Base-by-base conservation (phyloP, 2,329 filamentous ascomycete species). In the Rugonectria rugulosa region DNA sequence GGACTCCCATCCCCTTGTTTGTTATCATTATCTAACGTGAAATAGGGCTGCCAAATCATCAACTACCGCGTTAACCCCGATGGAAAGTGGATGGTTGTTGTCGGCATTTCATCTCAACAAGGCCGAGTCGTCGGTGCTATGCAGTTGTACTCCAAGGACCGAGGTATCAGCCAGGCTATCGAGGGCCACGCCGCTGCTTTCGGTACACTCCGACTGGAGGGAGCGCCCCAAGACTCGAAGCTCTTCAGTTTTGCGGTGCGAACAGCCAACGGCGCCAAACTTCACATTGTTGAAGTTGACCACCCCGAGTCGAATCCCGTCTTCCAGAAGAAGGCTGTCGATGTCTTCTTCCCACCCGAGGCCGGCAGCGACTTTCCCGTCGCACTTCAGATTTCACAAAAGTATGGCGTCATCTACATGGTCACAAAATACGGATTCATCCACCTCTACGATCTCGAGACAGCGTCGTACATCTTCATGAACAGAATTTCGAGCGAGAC, bases 391-490 rank as follows among this genome's bases (percentile, higher is more conserved):
- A 89, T 99, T 41, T 98, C 95, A 4, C 88, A 92, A 70, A 96
- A 95, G 78, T 99, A 99, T 77, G 94, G 93, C 70, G 88, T 99
- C 72, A 89, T 99, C 70, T 97, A 97, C 77, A 87, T 99, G 69
- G 92, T 99, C 60, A 99, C 95, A 53, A 99, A 99, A 76, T 99
- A 97, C 70, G 95, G 95, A 48, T 99, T 98, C 78, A 98, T 99
- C 68, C 95, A 99, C 77, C 85, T 99, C 20, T 98, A 99, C 78
- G 96, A 99, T 71, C 86, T 99, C 53, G 96, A 99, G 80, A 95
- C 91, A 7, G 96, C 91, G 55, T 90, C 90, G 11, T 96, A 92
- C 73, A 95, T 99, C 72, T 99, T 97, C 85, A 96, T 99, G 92
- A 99, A 99, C 83, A 90, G 96, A 68, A 99, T 99, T 70, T 99